These are phyloP conservation scores for Begonia fuchsioides DNA, from an alignment of 306 rosid species.

Conservation along the genomic window DNA sequence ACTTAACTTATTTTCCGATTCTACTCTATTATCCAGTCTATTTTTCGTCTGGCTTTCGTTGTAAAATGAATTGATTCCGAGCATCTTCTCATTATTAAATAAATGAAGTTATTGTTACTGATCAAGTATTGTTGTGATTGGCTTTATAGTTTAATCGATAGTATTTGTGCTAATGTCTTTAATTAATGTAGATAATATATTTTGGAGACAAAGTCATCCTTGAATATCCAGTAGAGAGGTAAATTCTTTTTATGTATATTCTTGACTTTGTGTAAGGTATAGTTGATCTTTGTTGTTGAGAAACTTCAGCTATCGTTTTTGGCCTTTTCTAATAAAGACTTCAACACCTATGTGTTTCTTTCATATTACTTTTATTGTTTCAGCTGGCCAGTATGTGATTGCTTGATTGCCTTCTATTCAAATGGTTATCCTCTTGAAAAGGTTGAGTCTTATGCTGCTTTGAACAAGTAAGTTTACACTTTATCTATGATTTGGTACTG, in stretches of 20 bases:
- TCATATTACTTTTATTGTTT: slow-evolving; percentile 15
- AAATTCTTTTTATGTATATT: slow-evolving; percentile 5
- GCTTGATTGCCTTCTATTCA: slow-evolving; percentile 95
- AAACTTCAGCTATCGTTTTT: too few relatives aligned
- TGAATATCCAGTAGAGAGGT: slow-evolving; percentile 91
- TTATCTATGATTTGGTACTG: slow-evolving; percentile 9
- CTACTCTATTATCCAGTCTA: not conserved
- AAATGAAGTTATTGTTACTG: not conserved
- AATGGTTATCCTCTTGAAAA: slow-evolving; percentile 81
- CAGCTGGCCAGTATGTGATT: slow-evolving; percentile 96
- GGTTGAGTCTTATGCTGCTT: slow-evolving; percentile 85
- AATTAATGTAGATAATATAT: slow-evolving; percentile 36
- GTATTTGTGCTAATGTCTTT: slow-evolving; percentile 5
- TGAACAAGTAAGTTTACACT: slow-evolving; percentile 73
- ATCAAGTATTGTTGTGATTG: not conserved
- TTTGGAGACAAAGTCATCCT: slow-evolving; percentile 86
- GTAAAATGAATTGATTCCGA: not conserved
- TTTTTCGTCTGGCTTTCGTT: slow-evolving; percentile 11
- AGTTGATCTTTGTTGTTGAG: too few relatives aligned
- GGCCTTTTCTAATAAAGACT: too few relatives aligned
- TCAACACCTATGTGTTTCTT: not conserved
- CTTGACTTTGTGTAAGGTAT: not conserved
- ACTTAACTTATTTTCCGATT: not conserved
- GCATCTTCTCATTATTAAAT: not conserved
- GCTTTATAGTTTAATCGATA: not conserved